Percentiles rank a stretch among this genome's conserved stretches.
These are phyloP conservation scores for Lachancea waltii DNA, from an alignment of 805 yeast species.

Conservation along the genomic window DNA sequence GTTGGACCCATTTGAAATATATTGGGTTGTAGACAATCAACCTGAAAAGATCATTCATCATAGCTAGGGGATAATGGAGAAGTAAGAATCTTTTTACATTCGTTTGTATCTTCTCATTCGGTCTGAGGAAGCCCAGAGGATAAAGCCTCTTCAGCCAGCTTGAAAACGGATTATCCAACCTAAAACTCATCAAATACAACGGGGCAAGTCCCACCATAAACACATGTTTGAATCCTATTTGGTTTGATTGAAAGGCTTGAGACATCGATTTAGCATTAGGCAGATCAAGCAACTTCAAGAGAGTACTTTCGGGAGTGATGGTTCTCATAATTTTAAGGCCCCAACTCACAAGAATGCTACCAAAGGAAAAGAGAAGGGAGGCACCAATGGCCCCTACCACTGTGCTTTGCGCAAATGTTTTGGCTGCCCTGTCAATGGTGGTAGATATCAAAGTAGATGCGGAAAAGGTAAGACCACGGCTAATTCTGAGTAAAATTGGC, in stretches of 20 bases:
- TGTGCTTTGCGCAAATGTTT: conserved; percentile 3
- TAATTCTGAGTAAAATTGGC: conserved; percentile 16
- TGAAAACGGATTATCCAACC: conserved; percentile 3
- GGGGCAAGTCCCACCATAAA: conserved; percentile 5
- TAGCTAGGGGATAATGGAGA: conserved; percentile 6
- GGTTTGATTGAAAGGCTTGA: conserved; percentile 6
- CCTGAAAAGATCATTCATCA: conserved; percentile 3
- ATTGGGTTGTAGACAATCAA: conserved; percentile 5
- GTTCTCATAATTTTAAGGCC: conserved; percentile 8
- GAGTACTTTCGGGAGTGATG: conserved; percentile 9
- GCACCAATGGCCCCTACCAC: conserved; percentile 7
- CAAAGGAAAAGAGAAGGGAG: conserved; percentile 5
- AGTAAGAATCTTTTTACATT: conserved; percentile 7
- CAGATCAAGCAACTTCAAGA: conserved; percentile 7
- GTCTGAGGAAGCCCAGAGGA: conserved; percentile 5
- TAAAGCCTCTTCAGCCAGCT: conserved; percentile 8
- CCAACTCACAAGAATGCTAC: conserved; percentile 5
- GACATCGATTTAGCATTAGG: not conserved
- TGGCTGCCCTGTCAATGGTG: conserved; percentile 4
- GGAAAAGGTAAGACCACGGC: conserved; percentile 8
- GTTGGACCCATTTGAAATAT: conserved; percentile 10
- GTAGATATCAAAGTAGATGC: conserved; percentile 14
- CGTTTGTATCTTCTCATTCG: conserved; percentile 3
- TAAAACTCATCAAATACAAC: conserved; percentile 6
- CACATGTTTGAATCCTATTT: conserved; percentile 5